A percentile compares a stretch with the other conserved stretches of the same genome.
These are phyloP conservation scores for Pelargonium fulgidum DNA, from an alignment of 441 rosid genomes.

Conservation along the genomic window DNA sequence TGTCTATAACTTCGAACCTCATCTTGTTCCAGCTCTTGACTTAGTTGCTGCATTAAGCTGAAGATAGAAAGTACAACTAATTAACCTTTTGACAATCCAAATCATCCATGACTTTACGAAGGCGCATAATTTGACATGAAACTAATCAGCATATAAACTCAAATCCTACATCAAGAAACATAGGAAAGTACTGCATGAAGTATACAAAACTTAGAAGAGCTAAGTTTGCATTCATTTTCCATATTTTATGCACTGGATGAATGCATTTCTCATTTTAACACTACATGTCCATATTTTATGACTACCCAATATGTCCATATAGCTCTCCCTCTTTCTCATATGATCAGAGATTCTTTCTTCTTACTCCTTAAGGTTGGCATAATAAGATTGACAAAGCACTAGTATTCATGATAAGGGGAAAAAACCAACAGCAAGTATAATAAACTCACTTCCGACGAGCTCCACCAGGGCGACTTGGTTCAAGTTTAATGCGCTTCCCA, in stretches of 20 bases:
- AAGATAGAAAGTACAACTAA: constrained; percentile 20
- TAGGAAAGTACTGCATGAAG: neutral
- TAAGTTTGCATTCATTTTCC: no score
- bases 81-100: constrained; percentile 7
- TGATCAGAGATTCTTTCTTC: no score
- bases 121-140: neutral
- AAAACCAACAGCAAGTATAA: constrained; percentile 7
- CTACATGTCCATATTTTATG: no score
- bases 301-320: no score
- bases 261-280: neutral
- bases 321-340: no score
- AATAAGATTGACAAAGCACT: neutral
- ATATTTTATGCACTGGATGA: neutral
- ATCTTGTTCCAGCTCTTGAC: constrained; percentile 68
- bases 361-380: neutral
- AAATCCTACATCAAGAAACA: neutral
- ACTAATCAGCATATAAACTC: neutral
- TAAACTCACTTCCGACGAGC: constrained; percentile 67
- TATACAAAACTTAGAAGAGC: neutral
- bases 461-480: constrained; percentile 93
- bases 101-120: constrained; percentile 6
- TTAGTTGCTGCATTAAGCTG: constrained; percentile 59
- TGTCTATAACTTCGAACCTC: constrained; percentile 52
- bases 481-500: constrained; percentile 87
- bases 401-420: neutral